Base-by-base conservation (phyloP, 2,329 filamentous ascomycete species). In the Claviceps sp. region DNA sequence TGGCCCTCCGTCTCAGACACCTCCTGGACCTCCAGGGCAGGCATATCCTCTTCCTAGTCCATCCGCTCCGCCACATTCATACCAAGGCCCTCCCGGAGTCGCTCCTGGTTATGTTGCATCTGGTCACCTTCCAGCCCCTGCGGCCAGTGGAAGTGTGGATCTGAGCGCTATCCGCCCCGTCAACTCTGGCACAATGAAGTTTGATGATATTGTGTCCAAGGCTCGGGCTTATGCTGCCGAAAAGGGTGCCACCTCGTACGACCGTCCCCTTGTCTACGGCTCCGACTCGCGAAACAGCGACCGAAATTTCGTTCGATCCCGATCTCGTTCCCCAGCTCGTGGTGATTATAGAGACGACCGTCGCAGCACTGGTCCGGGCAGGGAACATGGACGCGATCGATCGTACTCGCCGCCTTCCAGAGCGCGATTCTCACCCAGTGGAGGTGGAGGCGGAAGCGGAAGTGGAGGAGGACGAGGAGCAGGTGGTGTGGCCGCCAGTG, bases 181-280 rank as follows among this genome's bases (percentile, higher is more conserved):
- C 51, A 88, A 78, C 64, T 86, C 86, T 34, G 88, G 88, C 53
- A 88, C 85, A 20, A 83, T 94, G 59, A 91, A 83, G 66, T 83
- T 95, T 57, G 79, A 85, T 53, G 88, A 94, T 65, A 86, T 88
- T 47, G 83, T 95, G 60, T 86, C 88, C 40, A 88, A 89, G 65
- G 88, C 88, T 46, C 86, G 86, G 64, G 85, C 83, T 43, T 87
- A 86, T 66, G 87, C 88, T 42, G 82, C 85, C 34, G 84, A 91
- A 64, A 86, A 88, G 63, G 87, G 86, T 54, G 73, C 88, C 37
- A 70, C 76, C 39, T 73, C 76, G 16, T 83, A 83, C 64, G 80
- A 84, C 48, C 73, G 79, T 49, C 74, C 75, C 42, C 66, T 68
- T 51, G 68, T 68, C 50, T 78, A 76, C 59, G 64, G 65, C 40